These are phyloP conservation scores for Biscogniauxia mediterranea DNA, from an alignment of 2,329 filamentous ascomycete species.

Conservation along the genomic window DNA sequence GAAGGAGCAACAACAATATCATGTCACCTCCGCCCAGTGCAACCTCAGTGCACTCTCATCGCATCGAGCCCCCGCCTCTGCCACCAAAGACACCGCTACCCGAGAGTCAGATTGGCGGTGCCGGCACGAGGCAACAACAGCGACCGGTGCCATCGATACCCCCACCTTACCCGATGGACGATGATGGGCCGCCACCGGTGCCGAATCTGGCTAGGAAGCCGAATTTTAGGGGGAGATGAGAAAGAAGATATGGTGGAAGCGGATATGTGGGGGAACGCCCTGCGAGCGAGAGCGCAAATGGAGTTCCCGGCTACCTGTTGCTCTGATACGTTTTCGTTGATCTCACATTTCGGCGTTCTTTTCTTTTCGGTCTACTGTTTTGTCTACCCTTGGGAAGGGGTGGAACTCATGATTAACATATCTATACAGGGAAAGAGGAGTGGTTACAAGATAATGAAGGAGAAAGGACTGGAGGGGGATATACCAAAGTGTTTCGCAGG, in stretches of 20 bases:
- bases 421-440: no score
- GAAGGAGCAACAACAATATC: constrained; percentile 33
- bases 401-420: no score
- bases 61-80: constrained; percentile 65
- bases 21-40: constrained; percentile 26
- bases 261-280: no score
- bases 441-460: no score
- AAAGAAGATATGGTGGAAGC: not conserved
- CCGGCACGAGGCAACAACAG: constrained; percentile 28
- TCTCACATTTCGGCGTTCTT: no score
- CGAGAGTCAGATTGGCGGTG: constrained; percentile 41
- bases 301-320: no score
- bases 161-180: constrained; percentile 76
- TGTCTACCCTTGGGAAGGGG: no score
- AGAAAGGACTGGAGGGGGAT: no score
- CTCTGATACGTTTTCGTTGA: no score
- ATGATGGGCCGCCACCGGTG: constrained; percentile 75
- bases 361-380: no score
- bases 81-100: constrained; percentile 76
- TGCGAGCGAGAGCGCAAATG: no score
- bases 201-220: constrained; percentile 89
- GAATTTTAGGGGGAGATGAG: constrained; percentile 58
- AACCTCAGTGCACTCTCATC: constrained; percentile 33
- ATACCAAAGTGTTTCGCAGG: no score
- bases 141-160: constrained; percentile 25